Evolutionary conservation across 2,329 filamentous ascomycete species (phyloP), one percentile per base, ranked within the genome.

Genomic region (Colletotrichum orbiculare): DNA sequence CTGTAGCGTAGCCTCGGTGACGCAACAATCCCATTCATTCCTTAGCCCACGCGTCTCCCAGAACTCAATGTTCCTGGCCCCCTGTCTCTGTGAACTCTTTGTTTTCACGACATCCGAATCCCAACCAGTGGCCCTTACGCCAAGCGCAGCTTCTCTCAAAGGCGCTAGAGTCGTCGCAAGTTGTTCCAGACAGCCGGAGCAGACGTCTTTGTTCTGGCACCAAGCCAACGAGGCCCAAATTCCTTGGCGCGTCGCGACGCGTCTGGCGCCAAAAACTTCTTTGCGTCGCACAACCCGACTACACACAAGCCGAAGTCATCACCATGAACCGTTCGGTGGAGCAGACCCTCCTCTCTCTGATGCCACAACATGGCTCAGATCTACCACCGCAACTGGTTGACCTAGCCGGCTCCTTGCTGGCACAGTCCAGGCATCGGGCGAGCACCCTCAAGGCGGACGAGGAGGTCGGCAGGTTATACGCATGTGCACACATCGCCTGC

Each of bases 401-500:
- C 62, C 84, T 94, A 9, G 89, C 93, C 1, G 82, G 85, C 55
- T 93, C 90, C 8, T 82, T 97, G 7, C 86, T 96, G 48, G 89
- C 92, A 2, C 93, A 96, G 76, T 96, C 93, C 11, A 88, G 92
- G 39, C 88, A 89, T 73, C 89, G 89, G 71, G 93, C 92, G 54
- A 89, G 88, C 72, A 91, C 87, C 13, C 82, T 97, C 57, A 96
- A 94, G 74, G 85, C 89, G 3, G 93, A 96, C 60, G 94, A 97
- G 76, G 94, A 97, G 76, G 89, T 96, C 69, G 93, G 91, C n/a
- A 86, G 94, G 17, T 85, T 87, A 5, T 96, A 96, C 76, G 91
- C 91, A 4, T 97, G 94, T 75, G 91, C 92, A 12, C 90, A 97
- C 77, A 86, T 99, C 66, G 96, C 96, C 17, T 98, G 94, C 74